Conservation (phyloP, 108 stramenopile genomes). For the Nitzschia sp. region DNA sequence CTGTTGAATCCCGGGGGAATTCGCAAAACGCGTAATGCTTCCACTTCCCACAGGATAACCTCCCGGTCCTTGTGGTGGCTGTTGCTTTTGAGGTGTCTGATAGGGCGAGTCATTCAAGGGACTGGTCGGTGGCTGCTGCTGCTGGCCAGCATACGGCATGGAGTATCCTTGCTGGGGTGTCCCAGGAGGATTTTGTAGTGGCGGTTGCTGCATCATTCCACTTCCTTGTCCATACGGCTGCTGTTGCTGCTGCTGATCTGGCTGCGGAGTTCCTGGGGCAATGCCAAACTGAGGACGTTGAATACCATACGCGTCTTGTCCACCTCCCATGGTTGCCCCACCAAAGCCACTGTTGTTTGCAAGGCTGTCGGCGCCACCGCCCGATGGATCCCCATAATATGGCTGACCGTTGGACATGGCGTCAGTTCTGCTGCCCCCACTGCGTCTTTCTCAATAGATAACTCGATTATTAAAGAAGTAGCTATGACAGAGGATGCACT, state of each 20-base stretch:
- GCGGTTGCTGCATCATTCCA: neutral
- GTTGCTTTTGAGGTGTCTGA: slow-evolving; percentile 9
- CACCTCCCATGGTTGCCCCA: slow-evolving; percentile 15
- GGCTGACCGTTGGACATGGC: slow-evolving; percentile 12
- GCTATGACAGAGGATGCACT: no score
- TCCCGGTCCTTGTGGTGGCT: slow-evolving; percentile 15
- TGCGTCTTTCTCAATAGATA: no score
- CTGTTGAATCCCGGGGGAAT: slow-evolving; percentile 13
- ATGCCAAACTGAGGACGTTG: slow-evolving; percentile 17
- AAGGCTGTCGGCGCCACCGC: neutral
- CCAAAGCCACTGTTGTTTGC: slow-evolving; percentile 9
- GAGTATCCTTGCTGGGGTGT: slow-evolving; percentile 1
- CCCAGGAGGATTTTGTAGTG: neutral
- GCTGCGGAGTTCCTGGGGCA: neutral
- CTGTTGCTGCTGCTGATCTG: neutral
- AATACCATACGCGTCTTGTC: neutral
- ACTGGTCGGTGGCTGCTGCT: slow-evolving; percentile 23
- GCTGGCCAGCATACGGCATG: neutral
- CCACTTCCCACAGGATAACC: slow-evolving; percentile 20
- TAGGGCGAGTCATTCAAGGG: neutral
- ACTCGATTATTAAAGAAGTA: no score
- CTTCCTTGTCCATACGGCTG: neutral
- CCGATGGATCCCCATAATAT: neutral
- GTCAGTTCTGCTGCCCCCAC: neutral
- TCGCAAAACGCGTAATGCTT: slow-evolving; percentile 44